These are phyloP conservation scores for Biscogniauxia sp. DNA, from an alignment of 2,329 filamentous ascomycete species.

Conservation along the genomic window DNA sequence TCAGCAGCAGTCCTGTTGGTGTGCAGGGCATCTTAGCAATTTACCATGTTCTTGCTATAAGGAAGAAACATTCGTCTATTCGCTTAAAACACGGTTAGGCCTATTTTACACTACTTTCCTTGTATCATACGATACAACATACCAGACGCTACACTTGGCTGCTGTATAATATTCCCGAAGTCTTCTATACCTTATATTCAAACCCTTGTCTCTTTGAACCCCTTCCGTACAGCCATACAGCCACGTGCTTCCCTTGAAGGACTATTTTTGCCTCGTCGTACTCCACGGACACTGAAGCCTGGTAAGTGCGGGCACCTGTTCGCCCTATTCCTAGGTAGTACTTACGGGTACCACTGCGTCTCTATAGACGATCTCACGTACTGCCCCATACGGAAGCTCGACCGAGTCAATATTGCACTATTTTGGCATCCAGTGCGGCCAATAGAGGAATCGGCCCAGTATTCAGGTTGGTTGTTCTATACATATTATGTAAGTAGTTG, in stretches of 20 bases:
- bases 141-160: neutral
- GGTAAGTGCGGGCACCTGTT: neutral
- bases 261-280: neutral
- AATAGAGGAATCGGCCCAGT: neutral
- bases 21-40: neutral
- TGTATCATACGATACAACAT: neutral
- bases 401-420: constrained; percentile 9
- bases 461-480: neutral
- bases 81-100: neutral
- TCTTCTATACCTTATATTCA: neutral
- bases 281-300: neutral
- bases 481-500: neutral
- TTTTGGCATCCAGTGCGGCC: constrained; percentile 3
- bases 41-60: neutral
- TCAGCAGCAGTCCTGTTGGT: no score
- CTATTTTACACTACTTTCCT: neutral
- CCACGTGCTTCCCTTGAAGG: neutral
- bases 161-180: neutral
- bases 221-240: neutral
- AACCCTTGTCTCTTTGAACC: neutral
- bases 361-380: constrained; percentile 3
- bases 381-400: constrained; percentile 3
- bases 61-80: neutral
- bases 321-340: neutral
- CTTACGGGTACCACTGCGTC: neutral